Conservation (phyloP, 73 alveolate genomes). For the Paraurostyla sp. region DNA sequence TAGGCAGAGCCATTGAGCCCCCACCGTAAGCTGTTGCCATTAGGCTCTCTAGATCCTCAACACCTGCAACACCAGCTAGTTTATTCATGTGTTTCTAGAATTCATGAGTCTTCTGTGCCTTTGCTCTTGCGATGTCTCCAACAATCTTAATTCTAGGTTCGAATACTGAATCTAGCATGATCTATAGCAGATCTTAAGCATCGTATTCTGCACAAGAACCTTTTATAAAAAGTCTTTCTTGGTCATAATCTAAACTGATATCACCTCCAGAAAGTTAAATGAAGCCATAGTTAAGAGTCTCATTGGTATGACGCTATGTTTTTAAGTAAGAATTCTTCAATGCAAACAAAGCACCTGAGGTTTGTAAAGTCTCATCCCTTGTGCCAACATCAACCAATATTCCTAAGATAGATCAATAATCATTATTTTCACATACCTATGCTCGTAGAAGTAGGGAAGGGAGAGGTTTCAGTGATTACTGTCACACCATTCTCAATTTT, state of each 20-base stretch:
- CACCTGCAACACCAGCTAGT: constrained; percentile 55
- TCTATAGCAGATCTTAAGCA: constrained; percentile 81
- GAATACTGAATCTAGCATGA: constrained; percentile 83
- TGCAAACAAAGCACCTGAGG: constrained; percentile 86
- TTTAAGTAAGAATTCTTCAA: constrained; percentile 81
- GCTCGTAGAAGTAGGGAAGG: constrained; percentile 86
- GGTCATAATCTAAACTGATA: constrained; percentile 84
- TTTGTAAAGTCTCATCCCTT: constrained; percentile 87
- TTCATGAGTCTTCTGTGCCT: constrained; percentile 58
- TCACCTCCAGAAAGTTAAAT: constrained; percentile 90
- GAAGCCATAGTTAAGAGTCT: constrained; percentile 88
- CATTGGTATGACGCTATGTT: constrained; percentile 86
- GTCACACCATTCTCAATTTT: constrained; percentile 87
- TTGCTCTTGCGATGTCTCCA: constrained; percentile 70
- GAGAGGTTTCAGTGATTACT: constrained; percentile 84
- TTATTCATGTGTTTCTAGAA: constrained; percentile 25
- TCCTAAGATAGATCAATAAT: constrained; percentile 27
- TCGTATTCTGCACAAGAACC: constrained; percentile 90
- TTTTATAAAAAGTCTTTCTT: constrained; percentile 83
- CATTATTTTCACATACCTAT: constrained; percentile 46
- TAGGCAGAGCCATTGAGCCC: constrained; percentile 77
- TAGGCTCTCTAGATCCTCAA: constrained; percentile 47
- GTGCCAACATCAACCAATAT: constrained; percentile 87
- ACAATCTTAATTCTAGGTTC: constrained; percentile 78
- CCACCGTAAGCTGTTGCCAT: constrained; percentile 78